Evolutionary conservation across 2,329 filamentous ascomycete species (phyloP).

Genomic region (Leptographium galeiforme): DNA sequence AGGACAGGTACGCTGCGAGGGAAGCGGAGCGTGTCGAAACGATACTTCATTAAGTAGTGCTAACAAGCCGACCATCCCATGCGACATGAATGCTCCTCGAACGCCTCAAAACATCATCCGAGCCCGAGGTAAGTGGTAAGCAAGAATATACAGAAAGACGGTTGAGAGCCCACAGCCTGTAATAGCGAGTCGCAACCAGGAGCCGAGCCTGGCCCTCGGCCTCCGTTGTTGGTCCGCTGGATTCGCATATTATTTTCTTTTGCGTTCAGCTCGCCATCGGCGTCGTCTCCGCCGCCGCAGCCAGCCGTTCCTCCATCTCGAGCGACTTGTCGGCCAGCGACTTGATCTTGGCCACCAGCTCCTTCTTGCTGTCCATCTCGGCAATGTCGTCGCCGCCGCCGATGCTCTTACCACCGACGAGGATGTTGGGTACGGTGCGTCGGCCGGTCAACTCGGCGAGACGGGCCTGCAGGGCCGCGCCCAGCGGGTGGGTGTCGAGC

Average conservation of each 20-base stretch:
- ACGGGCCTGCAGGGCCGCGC: slow-evolving; percentile 55
- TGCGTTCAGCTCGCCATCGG: no score
- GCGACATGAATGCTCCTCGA: not conserved
- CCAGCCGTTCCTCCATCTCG: slow-evolving; percentile 34
- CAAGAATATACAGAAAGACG: not conserved
- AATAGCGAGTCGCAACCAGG: not conserved
- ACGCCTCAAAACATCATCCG: not conserved
- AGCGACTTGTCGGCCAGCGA: slow-evolving; percentile 58
- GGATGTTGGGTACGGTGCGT: slow-evolving; percentile 79
- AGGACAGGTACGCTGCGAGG: no score
- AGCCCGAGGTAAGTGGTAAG: not conserved
- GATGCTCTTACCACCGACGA: slow-evolving; percentile 78
- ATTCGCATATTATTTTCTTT: no score
- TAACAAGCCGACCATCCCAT: not conserved
- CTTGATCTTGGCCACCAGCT: slow-evolving; percentile 58
- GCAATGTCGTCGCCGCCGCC: slow-evolving; percentile 82
- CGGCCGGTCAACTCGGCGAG: slow-evolving; percentile 64
- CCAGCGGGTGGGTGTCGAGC: slow-evolving; percentile 70
- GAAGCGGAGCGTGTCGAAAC: no score
- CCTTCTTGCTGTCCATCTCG: slow-evolving; percentile 52
- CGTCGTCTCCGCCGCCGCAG: not conserved
- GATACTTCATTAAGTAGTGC: not conserved
- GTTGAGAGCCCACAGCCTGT: not conserved
- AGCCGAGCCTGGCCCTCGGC: not conserved
- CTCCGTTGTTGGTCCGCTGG: not conserved